Evolutionary conservation across 352 stramenopile genomes (phyloP), one percentile per base, ranked within the genome.

Genomic region (Globisporangium ultimum): DNA sequence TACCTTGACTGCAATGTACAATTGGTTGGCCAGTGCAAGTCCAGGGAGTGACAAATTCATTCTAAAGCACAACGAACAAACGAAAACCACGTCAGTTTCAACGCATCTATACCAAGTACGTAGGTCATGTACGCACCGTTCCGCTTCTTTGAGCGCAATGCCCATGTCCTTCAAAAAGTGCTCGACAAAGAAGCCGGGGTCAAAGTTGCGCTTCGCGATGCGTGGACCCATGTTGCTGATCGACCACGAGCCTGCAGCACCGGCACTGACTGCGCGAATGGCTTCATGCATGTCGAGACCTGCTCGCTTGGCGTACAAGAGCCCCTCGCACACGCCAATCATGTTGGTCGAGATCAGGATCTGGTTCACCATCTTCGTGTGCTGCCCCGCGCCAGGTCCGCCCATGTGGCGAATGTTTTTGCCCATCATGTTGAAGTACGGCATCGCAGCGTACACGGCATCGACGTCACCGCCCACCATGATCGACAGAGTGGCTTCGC

Each of bases 341-440:
- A 95, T 95, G 62, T 88, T 91, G 47, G 83, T 92, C 42, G 83
- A 78, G 55, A 95, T 95, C 66, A 93, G 58, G 61, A 94, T 91
- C 61, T 97, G 89, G 67, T 97, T 97, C 55, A 97, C 88, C 86
- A 96, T 95, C 76, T 97, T 97, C 17, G 89, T 96, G 62, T 95
- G 83, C 59, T 97, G 87, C 0, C 89, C 89, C 36, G 84, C 76
- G 4, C 89, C 90, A 17, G 87, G 58, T 12, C 73, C 72, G 24
- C 90, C 90, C 83, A 96, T 96, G 68, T 96, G 86, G 11, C 84
- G 80, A 56, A 97, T 76, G 41, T 93, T 96, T 61, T 93, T 95
- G 61, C 89, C 88, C 75, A 97, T 89, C 41, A 95, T 70, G 48
- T 86, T 88, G 57, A 97, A 87, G 53, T 96, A 83, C 15, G 89